These are phyloP conservation scores for Syncephalastrum racemosum DNA, from an alignment of 371 early-diverging fungal species.

Conservation along the genomic window DNA sequence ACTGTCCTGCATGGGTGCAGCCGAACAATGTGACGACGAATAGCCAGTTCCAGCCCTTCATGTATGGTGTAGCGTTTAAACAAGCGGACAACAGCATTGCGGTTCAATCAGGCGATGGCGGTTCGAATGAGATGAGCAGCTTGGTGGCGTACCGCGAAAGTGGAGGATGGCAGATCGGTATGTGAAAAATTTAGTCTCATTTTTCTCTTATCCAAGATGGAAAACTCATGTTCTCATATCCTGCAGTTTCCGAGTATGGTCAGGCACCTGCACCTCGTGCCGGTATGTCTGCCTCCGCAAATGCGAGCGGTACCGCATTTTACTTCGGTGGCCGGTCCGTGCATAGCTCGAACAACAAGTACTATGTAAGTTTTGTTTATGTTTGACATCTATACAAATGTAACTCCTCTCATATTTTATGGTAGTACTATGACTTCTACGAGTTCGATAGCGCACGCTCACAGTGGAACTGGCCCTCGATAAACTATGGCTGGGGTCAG, in stretches of 20 bases:
- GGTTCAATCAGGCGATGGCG: conserved; percentile 18
- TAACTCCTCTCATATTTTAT: not conserved
- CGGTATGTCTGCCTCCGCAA: conserved; percentile 15
- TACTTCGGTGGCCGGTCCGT: conserved; percentile 17
- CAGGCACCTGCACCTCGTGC: conserved; percentile 12
- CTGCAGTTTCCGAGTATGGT: conserved; percentile 7
- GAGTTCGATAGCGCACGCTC: conserved; percentile 11
- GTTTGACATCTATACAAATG: not conserved
- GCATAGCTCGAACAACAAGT: not conserved
- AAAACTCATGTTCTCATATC: not conserved
- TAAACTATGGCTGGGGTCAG: conserved; percentile 16
- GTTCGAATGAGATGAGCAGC: conserved; percentile 2
- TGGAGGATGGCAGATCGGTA: conserved; percentile 12
- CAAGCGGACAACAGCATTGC: conserved; percentile 5
- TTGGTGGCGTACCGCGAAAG: conserved; percentile 9
- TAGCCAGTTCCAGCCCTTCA: conserved; percentile 15
- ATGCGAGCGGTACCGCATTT: conserved; percentile 15
- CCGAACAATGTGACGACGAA: conserved; percentile 3
- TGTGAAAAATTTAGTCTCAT: conserved; percentile 5
- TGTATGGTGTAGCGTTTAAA: conserved; percentile 16
- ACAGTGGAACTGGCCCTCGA: conserved; percentile 18
- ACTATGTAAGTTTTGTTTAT: conserved; percentile 7
- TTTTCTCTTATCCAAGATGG: not conserved
- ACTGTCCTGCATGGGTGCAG: conserved; percentile 10
- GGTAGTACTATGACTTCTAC: conserved; percentile 21